Evolutionary conservation across 257 asterid species (phyloP).

Genomic region (Solanum pinnatisectum): DNA sequence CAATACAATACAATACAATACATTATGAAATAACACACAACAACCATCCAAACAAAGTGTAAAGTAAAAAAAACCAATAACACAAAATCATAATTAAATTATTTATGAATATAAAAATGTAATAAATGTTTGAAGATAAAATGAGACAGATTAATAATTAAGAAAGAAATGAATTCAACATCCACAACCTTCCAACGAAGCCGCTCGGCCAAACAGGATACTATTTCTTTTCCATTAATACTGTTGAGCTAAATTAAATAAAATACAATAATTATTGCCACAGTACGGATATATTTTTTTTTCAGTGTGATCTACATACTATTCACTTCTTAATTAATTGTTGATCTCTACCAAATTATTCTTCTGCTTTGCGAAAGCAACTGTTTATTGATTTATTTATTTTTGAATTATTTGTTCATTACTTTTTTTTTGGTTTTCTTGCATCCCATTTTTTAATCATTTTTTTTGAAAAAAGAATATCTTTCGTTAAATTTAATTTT

Average conservation of each 20-base stretch:
- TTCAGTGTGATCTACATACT: neutral
- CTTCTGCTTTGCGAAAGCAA: neutral
- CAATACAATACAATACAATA: too few species aligned
- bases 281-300: neutral
- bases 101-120: too few species aligned
- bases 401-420: neutral
- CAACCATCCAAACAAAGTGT: too few species aligned
- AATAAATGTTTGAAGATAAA: too few species aligned
- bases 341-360: neutral
- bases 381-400: neutral
- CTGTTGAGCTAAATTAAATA: neutral
- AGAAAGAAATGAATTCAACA: neutral
- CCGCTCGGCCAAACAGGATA: neutral
- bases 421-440: too few species aligned
- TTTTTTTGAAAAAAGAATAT: too few species aligned
- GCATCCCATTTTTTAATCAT: too few species aligned
- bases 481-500: too few species aligned
- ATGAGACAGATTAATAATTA: too few species aligned
- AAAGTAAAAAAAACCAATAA: too few species aligned
- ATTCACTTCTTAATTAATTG: neutral
- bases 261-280: neutral
- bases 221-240: neutral
- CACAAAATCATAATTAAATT: too few species aligned
- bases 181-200: neutral
- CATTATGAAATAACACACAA: too few species aligned